These are phyloP conservation scores for Cordyceps sp. DNA, from an alignment of 2,329 filamentous ascomycete genomes.

Conservation along the genomic window DNA sequence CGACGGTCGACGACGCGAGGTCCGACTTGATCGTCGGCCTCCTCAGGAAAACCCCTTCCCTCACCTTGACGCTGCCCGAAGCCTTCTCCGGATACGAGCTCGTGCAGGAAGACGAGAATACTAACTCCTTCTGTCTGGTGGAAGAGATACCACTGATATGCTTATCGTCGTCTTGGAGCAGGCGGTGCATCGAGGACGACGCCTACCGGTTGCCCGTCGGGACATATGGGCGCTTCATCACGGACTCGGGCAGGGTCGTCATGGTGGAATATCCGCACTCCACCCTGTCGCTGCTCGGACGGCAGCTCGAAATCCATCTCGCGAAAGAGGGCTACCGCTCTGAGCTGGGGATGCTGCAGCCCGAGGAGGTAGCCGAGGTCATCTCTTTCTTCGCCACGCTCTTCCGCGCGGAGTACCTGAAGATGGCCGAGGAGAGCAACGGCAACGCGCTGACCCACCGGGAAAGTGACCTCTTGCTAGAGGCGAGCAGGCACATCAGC, in stretches of 20 bases:
- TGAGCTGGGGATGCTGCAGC: slow-evolving; percentile 34
- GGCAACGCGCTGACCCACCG: slow-evolving; percentile 15
- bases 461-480: slow-evolving; percentile 32
- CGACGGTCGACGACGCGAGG: slow-evolving; percentile 13
- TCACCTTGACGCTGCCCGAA: slow-evolving; percentile 62
- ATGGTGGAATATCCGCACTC: slow-evolving; percentile 69
- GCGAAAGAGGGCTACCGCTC: slow-evolving; percentile 35
- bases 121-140: slow-evolving; percentile 57
- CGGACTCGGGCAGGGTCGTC: slow-evolving; percentile 60
- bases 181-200: slow-evolving; percentile 26
- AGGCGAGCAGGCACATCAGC: slow-evolving; percentile 35
- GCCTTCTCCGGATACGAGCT: slow-evolving; percentile 61
- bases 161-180: slow-evolving; percentile 25
- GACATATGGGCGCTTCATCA: slow-evolving; percentile 57
- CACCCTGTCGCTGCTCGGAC: slow-evolving; percentile 62
- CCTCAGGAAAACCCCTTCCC: slow-evolving; percentile 50
- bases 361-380: slow-evolving; percentile 53
- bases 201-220: slow-evolving; percentile 46
- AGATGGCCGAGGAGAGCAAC: slow-evolving; percentile 9
- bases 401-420: slow-evolving; percentile 34
- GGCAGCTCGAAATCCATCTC: slow-evolving; percentile 52
- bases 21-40: slow-evolving; percentile 41
- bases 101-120: slow-evolving; percentile 72
- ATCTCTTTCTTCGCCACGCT: slow-evolving; percentile 59
- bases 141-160: slow-evolving; percentile 48